Evolutionary conservation across 345 rosid genomes (phyloP).

Genomic region (Geranium rotundifolium): DNA sequence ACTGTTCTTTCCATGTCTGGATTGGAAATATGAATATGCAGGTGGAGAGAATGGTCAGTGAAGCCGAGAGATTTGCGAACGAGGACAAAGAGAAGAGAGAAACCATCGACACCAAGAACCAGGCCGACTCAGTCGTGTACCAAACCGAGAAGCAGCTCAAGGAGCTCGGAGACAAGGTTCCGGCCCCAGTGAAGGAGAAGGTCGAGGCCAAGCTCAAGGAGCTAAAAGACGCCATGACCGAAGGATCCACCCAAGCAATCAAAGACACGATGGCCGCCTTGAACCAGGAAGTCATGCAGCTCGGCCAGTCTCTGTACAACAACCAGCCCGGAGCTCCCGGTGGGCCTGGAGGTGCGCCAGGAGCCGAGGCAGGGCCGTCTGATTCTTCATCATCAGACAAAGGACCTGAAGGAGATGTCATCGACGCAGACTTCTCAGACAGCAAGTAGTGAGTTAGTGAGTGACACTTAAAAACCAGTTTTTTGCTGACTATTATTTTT

Average conservation of each 20-base stretch:
- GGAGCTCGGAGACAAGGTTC: slow-evolving; percentile 86
- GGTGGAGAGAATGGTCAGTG: slow-evolving; percentile 86
- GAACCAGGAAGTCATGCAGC: slow-evolving; percentile 92
- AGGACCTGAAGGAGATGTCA: slow-evolving; percentile 78
- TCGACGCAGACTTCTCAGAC: slow-evolving; percentile 86
- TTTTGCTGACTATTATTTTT: neutral
- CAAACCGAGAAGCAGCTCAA: slow-evolving; percentile 94
- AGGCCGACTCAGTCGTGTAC: slow-evolving; percentile 85
- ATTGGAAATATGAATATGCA: slow-evolving; percentile 8
- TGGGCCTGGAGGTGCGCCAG: slow-evolving; percentile 39
- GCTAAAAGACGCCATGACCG: slow-evolving; percentile 64
- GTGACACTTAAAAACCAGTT: too few species aligned
- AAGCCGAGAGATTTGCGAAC: slow-evolving; percentile 77
- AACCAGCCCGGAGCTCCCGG: slow-evolving; percentile 73
- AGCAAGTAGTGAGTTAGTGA: slow-evolving; percentile 31
- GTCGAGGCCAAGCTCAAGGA: slow-evolving; percentile 78
- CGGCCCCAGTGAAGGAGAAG: slow-evolving; percentile 76
- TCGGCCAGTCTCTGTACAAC: slow-evolving; percentile 83
- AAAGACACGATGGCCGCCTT: slow-evolving; percentile 82
- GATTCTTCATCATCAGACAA: slow-evolving; percentile 36
- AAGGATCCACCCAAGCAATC: slow-evolving; percentile 58
- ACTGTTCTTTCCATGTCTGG: neutral
- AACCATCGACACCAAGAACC: slow-evolving; percentile 95
- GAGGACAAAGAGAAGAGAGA: slow-evolving; percentile 97
- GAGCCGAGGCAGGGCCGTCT: slow-evolving; percentile 15